Evolutionary conservation across 768 basidiomycete genomes (phyloP), one percentile per base, ranked within the genome.

Genomic region (Xerocomus brunneocitrinus): DNA sequence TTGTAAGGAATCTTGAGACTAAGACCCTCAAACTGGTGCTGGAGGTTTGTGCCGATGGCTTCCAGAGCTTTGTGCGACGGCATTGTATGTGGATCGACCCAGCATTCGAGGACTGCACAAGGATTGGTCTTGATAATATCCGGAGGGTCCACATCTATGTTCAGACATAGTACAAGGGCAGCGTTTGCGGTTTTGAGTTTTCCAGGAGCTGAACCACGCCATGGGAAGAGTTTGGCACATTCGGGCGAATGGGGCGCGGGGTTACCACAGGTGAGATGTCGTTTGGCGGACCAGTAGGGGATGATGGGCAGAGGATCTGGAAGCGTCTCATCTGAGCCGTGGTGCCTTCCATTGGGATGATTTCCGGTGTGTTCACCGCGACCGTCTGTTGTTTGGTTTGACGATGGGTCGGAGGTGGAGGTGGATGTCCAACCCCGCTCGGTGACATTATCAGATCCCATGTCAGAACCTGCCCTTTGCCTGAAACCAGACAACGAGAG

Each of bases 71-170:
- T 98, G 52, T 88, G 83, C 1, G 91, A 87, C 8, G 93, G 90
- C 77, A 97, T 81, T 16, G 87, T 89, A 58, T 87, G 89, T 4
- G 95, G 95, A 71, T 98, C 95, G 32, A 98, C 88, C 97, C 97
- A 99, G 58, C 92, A 94, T 69, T 98, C 95, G 45, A 97, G 76
- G 40, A 88, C 85, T 0, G 97, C 94, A 61, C 94, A 98, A 1
- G 97, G 97, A 58, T 89, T 88, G 6, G 95, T 98, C 76, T 98
- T 99, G 72, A 98, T 87, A 49, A 98, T 77, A 64, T 99, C 97
- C 56, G 97, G 97, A 16, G 97, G 97, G 65, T 98, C 95, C 43
- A 97, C 91, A 51, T 95, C 95, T 67, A 98, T 92, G 71, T 98
- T 98, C 19, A 99, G 78, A 65, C 97, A 99, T 50, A 98, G 74